A percentile compares a stretch with the other conserved stretches of the same genome.
Evolutionary conservation across 768 basidiomycete genomes (phyloP).

Genomic region (Boletus reticuloceps): DNA sequence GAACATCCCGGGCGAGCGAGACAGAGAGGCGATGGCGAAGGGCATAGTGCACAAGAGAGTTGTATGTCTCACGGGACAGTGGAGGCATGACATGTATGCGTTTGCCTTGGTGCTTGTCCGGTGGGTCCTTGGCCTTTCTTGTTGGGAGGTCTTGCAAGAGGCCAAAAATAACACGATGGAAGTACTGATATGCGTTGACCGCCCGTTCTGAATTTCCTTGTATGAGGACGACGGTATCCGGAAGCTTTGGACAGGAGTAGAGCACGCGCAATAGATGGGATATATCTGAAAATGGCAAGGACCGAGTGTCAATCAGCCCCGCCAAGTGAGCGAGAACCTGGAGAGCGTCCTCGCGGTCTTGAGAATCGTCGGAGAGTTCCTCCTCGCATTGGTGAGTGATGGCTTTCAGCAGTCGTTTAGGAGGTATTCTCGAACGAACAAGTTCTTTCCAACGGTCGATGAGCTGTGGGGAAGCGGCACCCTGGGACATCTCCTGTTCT

Average conservation of each 20-base stretch:
- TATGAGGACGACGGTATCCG: conserved; percentile 39
- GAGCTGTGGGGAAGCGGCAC: conserved; percentile 11
- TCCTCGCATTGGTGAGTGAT: conserved; percentile 32
- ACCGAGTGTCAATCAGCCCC: conserved; percentile 46
- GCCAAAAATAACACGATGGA: conserved; percentile 45
- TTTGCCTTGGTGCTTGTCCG: conserved; percentile 2
- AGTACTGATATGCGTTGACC: conserved; percentile 45
- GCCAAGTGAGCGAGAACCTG: conserved; percentile 65
- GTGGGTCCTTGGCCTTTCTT: conserved; percentile 20
- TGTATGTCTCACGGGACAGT: conserved; percentile 47
- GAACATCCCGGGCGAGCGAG: conserved; percentile 43
- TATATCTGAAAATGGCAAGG: conserved; percentile 45
- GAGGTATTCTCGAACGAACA: conserved; percentile 13
- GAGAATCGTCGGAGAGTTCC: conserved; percentile 28
- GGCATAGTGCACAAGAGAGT: conserved; percentile 64
- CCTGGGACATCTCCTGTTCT: conserved; percentile 16
- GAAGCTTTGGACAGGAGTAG: conserved; percentile 43
- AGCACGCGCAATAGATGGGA: conserved; percentile 46
- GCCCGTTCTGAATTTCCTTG: conserved; percentile 19
- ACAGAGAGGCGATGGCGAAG: conserved; percentile 58
- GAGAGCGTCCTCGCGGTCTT: conserved; percentile 36
- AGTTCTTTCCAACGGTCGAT: conserved; percentile 21
- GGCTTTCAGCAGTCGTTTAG: conserved; percentile 31
- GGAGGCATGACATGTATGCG: conserved; percentile 25
- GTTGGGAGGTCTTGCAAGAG: conserved; percentile 36